Base-by-base conservation (phyloP, 148 eudicot species). In the Chenopodium suecicum region DNA sequence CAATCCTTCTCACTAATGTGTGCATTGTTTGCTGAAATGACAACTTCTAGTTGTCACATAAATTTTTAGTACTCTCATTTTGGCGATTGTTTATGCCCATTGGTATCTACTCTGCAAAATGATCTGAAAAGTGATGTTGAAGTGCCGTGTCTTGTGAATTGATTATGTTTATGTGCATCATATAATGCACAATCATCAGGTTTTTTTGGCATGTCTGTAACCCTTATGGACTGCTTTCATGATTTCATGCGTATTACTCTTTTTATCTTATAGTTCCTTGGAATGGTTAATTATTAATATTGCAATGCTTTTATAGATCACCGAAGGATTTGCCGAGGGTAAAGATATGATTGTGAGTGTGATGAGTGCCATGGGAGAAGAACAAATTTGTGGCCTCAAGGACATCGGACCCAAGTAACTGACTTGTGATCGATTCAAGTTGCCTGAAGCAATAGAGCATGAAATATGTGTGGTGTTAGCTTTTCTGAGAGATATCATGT, bases 311-410 rank as follows among this genome's bases (percentile, higher is more conserved):
- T 62, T 62, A 2, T 62, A 85, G 87, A 78, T 85, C 31, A 81
- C 46, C 46, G 84, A 85, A 7, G 87, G 87, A 7, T 85, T 81
- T 78, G 77, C 20, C 2, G 84, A 69, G 9, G 87, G 87, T 20
- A 85, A 85, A 56, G 87, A 85, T 72, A 22, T 78, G 76, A 81
- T 85, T 74, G 29, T 85, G 79, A 60, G 79, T 20, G 87, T 85
- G 9, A 78, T 85, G 87, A 81, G 70, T 46, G 76, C 87, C 0
- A 85, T 85, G 87, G 84, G 87, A 17, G 87, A 85, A 47, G 87
- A 85, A 71, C 87, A 85, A 74, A 85, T 85, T 19, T 67, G 76
- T 37, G 84, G 79, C 14, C 76, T 85, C 34, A 85, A 82, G 84
- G 87, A 85, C 3, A 72, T 82, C 37, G 80, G 82, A 62, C 25